These are phyloP conservation scores for Inga oerstediana DNA, from an alignment of 306 rosid species.

Conservation along the genomic window DNA sequence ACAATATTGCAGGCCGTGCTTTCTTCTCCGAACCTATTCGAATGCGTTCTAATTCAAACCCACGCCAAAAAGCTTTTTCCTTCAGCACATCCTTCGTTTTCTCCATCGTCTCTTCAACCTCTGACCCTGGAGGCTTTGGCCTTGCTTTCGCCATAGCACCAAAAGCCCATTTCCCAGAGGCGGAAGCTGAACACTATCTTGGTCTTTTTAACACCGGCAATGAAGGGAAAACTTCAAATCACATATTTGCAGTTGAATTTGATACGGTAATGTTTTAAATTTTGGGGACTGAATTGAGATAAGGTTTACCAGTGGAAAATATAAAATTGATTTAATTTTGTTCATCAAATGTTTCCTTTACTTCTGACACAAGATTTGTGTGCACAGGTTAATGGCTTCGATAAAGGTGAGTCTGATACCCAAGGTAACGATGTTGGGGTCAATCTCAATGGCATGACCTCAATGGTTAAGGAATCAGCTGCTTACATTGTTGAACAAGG, in stretches of 20 bases:
- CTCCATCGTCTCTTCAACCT: constrained; percentile 46
- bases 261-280: constrained; percentile 42
- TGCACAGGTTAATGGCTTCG: constrained; percentile 46
- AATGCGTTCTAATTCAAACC: constrained; percentile 27
- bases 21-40: constrained; percentile 39
- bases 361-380: not conserved
- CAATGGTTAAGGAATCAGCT: not conserved
- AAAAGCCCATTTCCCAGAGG: constrained; percentile 41
- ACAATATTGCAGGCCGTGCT: constrained; percentile 46
- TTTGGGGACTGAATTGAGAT: not conserved
- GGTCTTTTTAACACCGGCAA: constrained; percentile 51
- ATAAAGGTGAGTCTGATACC: constrained; percentile 16
- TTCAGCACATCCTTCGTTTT: constrained; percentile 71
- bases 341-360: not conserved
- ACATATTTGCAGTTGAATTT: constrained; percentile 66
- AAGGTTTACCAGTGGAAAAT: not conserved
- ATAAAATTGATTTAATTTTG: not conserved
- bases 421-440: constrained; percentile 68
- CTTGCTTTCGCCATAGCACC: constrained; percentile 65
- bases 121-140: constrained; percentile 65
- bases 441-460: constrained; percentile 44
- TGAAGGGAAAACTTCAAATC: constrained; percentile 21
- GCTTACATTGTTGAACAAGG: constrained; percentile 16
- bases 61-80: constrained; percentile 30
- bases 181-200: constrained; percentile 48